These are phyloP conservation scores for Pythium phragmitis DNA, from an alignment of 352 stramenopile genomes.

Conservation along the genomic window DNA sequence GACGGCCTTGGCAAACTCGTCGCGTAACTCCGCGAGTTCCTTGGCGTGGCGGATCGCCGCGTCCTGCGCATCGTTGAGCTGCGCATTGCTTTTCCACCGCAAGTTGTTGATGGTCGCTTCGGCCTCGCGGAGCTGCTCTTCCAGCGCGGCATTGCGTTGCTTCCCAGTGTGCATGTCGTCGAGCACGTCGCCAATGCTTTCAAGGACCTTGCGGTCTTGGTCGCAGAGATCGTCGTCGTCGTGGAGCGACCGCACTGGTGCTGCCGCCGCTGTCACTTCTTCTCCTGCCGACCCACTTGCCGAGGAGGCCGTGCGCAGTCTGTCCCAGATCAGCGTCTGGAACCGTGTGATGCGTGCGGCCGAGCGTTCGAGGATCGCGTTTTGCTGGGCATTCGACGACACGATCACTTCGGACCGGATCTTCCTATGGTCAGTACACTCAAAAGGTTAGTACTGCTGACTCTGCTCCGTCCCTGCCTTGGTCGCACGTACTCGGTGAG, in stretches of 20 bases:
- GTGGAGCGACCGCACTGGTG: neutral
- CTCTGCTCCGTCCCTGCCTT: too few relatives aligned
- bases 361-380: slow-evolving; percentile 60
- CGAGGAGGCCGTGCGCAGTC: slow-evolving; percentile 18
- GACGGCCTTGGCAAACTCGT: slow-evolving; percentile 33
- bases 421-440: slow-evolving; percentile 28
- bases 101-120: slow-evolving; percentile 47
- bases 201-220: slow-evolving; percentile 62
- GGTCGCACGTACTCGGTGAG: slow-evolving; percentile 43
- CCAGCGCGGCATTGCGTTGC: slow-evolving; percentile 31
- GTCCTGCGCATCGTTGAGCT: slow-evolving; percentile 47
- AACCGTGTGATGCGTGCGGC: slow-evolving; percentile 58
- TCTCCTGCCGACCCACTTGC: neutral
- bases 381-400: slow-evolving; percentile 56
- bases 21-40: slow-evolving; percentile 38
- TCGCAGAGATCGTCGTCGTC: slow-evolving; percentile 56
- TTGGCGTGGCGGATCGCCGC: slow-evolving; percentile 28
- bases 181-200: slow-evolving; percentile 46
- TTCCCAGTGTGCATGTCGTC: slow-evolving; percentile 48
- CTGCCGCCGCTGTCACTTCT: neutral
- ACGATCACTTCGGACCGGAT: slow-evolving; percentile 48
- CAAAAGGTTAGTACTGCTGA: neutral
- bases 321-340: slow-evolving; percentile 43
- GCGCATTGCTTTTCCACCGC: slow-evolving; percentile 55
- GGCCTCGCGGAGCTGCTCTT: slow-evolving; percentile 41